A percentile compares a stretch with the other conserved stretches of the same genome.
Conservation (phyloP, 2,329 filamentous ascomycete genomes). For the Colletotrichum salicis region DNA sequence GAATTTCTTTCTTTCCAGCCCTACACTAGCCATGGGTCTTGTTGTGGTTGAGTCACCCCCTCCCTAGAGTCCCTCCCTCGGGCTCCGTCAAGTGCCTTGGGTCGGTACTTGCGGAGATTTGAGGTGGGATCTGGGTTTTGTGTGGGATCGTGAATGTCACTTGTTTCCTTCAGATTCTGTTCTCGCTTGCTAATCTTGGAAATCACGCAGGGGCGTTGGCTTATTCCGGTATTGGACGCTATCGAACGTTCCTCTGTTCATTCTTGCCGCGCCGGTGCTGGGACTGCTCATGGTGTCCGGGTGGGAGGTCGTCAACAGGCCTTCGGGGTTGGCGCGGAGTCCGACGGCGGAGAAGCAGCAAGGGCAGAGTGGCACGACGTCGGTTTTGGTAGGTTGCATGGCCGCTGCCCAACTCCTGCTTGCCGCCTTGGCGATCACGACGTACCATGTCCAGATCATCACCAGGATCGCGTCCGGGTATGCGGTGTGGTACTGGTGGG, state of each 20-base stretch:
- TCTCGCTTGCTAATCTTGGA: conserved; percentile 15
- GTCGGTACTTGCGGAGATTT: conserved; percentile 30
- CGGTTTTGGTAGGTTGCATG: conserved; percentile 62
- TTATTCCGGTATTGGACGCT: conserved; percentile 91
- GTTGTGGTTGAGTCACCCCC: neutral
- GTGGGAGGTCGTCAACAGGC: conserved; percentile 47
- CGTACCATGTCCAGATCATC: conserved; percentile 94
- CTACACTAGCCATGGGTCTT: neutral
- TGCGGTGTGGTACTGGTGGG: conserved; percentile 87
- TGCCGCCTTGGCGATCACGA: conserved; percentile 76
- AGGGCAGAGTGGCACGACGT: neutral
- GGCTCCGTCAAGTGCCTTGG: neutral
- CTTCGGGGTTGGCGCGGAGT: conserved; percentile 30
- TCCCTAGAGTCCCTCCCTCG: neutral
- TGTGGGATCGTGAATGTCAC: neutral
- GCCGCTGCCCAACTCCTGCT: conserved; percentile 80
- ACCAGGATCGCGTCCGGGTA: conserved; percentile 89
- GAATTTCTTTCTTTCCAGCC: neutral
- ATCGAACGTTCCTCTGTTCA: conserved; percentile 86
- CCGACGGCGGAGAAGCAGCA: conserved; percentile 16
- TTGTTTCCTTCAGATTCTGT: neutral
- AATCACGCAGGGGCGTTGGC: conserved; percentile 77
- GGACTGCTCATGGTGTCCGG: conserved; percentile 73
- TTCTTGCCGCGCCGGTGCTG: conserved; percentile 83
- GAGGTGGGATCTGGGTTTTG: conserved; percentile 1